Base-by-base conservation (phyloP, 202 grass and related monocot genomes). In the Eragrostis tef region DNA sequence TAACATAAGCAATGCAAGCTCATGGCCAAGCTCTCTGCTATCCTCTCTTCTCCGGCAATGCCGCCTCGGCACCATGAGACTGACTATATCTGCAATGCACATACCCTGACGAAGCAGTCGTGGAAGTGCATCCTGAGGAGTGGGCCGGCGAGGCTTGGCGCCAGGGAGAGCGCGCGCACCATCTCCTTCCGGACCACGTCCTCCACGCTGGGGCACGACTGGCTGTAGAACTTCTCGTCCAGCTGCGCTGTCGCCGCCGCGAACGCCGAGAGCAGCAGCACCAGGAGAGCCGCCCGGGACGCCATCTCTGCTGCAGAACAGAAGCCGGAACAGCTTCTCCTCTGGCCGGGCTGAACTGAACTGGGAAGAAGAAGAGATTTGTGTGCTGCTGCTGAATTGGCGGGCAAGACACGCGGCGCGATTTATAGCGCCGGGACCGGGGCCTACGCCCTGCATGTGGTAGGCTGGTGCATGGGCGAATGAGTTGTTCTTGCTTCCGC, bases 51-150 rank as follows among this genome's bases (percentile, higher is more conserved):
- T 61, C 60, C 6, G 13, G 12, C 61, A 36, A 36, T 36, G 61
- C 61, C 27, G 6, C 14, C 61, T 64, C 27, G 59, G 8, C 59
- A 0, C 13, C 7, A 24, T 5, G 53, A 7, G 25, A 29, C 24
- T 13, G 22, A 13, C 3, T 1, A 26, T 48, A 13, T 11, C 3
- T 20, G 67, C 44, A 71, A 70, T 49, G 14, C 7, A 70, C 87
- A 63, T 86, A 97, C 94, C 88, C 90, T 89, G 50, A 97, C 90
- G 70, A 97, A 97, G 83, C 94, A 97, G 71, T 97, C 92, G 53
- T 97, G 90, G 88, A 94, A 97, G 76, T 97, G 94, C 90, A 97
- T 82, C 85, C 94, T 42, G 63, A 99, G 85, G 39, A 99, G 85
- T 31, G 96, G 89, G 0, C 73, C 96, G 14, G 92, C 90, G 34